phyloP scores from a whole-genome alignment of 495 filamentous ascomycete species.

The Penicillium coffeae region DNA sequence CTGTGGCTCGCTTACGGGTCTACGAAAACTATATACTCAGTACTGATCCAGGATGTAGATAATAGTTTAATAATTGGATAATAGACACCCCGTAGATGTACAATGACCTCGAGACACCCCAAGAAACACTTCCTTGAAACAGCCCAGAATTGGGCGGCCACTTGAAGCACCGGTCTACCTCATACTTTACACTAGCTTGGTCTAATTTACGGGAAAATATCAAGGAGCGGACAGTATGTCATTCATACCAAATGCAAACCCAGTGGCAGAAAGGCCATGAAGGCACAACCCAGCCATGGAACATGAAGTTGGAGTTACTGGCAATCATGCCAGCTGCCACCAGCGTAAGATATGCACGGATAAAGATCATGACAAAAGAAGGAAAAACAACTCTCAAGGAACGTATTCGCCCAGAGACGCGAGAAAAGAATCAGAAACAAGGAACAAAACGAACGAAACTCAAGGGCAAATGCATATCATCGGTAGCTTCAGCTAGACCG shows the following conservation, averaged over 20 bases:
- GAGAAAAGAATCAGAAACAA: background rate
- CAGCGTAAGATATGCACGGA: background rate
- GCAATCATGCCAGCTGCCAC: too few species aligned
- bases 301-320: background rate
- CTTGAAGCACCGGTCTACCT: too few species aligned
- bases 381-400: too few species aligned
- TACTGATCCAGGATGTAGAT: too few species aligned
- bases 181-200: too few species aligned
- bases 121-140: too few species aligned
- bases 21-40: too few species aligned
- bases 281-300: background rate
- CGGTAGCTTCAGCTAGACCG: conserved; percentile 10
- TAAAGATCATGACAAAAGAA: background rate
- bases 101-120: too few species aligned
- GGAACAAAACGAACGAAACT: background rate
- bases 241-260: conserved; percentile 11
- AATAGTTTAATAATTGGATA: too few species aligned
- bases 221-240: conserved; percentile 17
- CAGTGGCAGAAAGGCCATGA: background rate
- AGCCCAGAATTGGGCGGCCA: too few species aligned
- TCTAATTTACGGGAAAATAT: too few species aligned
- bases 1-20: conserved; percentile 3
- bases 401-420: background rate
- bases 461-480: conserved; percentile 5
- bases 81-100: too few species aligned